These are phyloP conservation scores for Euclidium syriacum DNA, from an alignment of 345 rosid species.

Conservation along the genomic window DNA sequence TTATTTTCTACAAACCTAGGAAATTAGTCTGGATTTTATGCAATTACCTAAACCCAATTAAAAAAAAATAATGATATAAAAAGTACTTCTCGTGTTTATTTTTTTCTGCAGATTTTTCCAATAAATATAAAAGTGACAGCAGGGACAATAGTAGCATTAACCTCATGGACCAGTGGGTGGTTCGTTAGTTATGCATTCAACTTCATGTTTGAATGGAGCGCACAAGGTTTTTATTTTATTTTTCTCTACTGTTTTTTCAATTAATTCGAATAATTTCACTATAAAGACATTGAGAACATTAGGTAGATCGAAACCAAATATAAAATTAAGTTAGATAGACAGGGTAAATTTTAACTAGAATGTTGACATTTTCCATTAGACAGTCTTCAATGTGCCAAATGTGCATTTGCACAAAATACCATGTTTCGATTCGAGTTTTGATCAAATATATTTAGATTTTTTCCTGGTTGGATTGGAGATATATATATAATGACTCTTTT, in stretches of 20 bases:
- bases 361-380: too few relatives aligned
- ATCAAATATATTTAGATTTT: background rate
- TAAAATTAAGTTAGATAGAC: background rate
- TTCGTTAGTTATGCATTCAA: constrained; percentile 39
- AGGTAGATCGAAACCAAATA: background rate
- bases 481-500: background rate
- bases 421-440: background rate
- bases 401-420: background rate
- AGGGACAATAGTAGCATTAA: constrained; percentile 42
- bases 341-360: background rate
- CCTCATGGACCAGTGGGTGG: constrained; percentile 40
- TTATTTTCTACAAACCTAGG: too few relatives aligned
- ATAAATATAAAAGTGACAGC: constrained; percentile 43
- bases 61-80: background rate
- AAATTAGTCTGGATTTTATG: too few relatives aligned
- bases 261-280: too few relatives aligned
- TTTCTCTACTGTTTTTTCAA: too few relatives aligned
- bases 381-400: too few relatives aligned
- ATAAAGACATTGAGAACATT: too few relatives aligned
- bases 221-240: constrained; percentile 28
- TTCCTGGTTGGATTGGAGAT: too few relatives aligned
- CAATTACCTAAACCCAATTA: too few relatives aligned
- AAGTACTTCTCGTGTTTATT: background rate
- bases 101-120: constrained; percentile 41
- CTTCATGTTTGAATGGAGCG: constrained; percentile 44